These are phyloP conservation scores for Lentinula lateritia DNA, from an alignment of 768 basidiomycete species.

Conservation along the genomic window DNA sequence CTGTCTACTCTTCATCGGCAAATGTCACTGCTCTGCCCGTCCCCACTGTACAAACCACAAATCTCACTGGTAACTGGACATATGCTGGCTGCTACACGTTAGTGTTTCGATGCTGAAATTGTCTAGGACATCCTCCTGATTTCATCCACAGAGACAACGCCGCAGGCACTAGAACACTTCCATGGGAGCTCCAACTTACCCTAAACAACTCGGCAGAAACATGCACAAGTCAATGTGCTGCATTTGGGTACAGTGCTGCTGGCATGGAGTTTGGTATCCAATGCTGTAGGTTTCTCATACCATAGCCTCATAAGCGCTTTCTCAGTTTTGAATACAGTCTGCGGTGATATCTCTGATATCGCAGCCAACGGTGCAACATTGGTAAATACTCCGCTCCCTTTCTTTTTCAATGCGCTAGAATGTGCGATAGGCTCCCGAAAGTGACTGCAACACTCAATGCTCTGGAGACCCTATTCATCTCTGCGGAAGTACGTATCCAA, in stretches of 20 bases:
- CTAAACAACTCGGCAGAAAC: slow-evolving; percentile 58
- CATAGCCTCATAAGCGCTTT: not conserved
- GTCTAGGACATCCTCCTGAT: not conserved
- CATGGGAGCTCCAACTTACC: slow-evolving; percentile 52
- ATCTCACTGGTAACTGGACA: slow-evolving; percentile 56
- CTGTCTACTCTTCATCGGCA: slow-evolving; percentile 54
- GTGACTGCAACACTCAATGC: slow-evolving; percentile 49
- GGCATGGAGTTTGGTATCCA: slow-evolving; percentile 58
- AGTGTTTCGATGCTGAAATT: slow-evolving; percentile 12
- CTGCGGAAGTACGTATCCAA: slow-evolving; percentile 44
- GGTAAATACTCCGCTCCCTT: not conserved
- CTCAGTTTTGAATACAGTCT: slow-evolving; percentile 36
- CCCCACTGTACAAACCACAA: slow-evolving; percentile 47
- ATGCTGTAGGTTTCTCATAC: slow-evolving; percentile 51
- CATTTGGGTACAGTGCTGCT: slow-evolving; percentile 66
- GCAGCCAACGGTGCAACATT: slow-evolving; percentile 21
- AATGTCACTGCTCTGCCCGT: slow-evolving; percentile 53
- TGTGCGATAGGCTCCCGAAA: slow-evolving; percentile 22
- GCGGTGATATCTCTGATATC: slow-evolving; percentile 61
- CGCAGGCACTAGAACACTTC: slow-evolving; percentile 46
- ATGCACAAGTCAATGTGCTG: slow-evolving; percentile 65
- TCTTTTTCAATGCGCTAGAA: not conserved
- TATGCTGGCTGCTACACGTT: slow-evolving; percentile 68
- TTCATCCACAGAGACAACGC: not conserved
- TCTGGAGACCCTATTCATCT: slow-evolving; percentile 66